Evolutionary conservation across 768 basidiomycete genomes (phyloP).

Genomic region (Phylloporus scabripes): DNA sequence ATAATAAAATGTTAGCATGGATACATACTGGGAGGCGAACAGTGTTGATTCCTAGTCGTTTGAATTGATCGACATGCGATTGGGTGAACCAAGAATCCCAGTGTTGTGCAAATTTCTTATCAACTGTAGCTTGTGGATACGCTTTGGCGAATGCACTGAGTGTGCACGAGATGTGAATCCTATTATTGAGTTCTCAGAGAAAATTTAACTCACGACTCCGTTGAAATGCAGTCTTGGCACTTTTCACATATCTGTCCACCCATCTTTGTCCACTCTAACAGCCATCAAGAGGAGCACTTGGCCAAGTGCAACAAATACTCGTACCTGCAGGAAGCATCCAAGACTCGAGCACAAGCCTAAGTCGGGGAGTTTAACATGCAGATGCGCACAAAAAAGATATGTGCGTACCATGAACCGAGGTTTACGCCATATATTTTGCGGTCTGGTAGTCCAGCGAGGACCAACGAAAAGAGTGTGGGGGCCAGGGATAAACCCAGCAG

Average conservation of each 20-base stretch:
- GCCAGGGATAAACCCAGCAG: conserved; percentile 11
- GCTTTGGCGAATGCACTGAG: conserved; percentile 54
- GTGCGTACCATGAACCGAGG: conserved; percentile 54
- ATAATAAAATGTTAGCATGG: background rate
- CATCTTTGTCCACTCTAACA: conserved; percentile 64
- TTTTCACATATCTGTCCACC: conserved; percentile 58
- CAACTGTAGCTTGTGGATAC: conserved; percentile 49
- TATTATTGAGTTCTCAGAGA: no score
- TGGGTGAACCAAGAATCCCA: conserved; percentile 76
- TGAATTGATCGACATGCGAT: conserved; percentile 51
- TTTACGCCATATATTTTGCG: conserved; percentile 68
- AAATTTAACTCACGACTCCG: conserved; percentile 52
- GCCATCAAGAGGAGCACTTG: background rate
- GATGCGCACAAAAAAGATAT: background rate
- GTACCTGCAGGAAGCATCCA: conserved; percentile 77
- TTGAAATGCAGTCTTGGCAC: conserved; percentile 58
- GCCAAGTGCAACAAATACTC: background rate
- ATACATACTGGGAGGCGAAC: conserved; percentile 65
- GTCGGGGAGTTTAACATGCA: conserved; percentile 2
- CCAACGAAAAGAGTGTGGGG: conserved; percentile 12
- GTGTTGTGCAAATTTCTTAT: conserved; percentile 54
- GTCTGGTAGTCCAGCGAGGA: conserved; percentile 18
- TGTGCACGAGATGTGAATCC: background rate
- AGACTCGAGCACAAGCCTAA: conserved; percentile 71
- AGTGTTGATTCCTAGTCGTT: conserved; percentile 58